Percentiles rank a stretch among this genome's conserved stretches.
Conservation (phyloP, 1,139 yeast genomes). For the Yamadazyma membranifaciens region DNA sequence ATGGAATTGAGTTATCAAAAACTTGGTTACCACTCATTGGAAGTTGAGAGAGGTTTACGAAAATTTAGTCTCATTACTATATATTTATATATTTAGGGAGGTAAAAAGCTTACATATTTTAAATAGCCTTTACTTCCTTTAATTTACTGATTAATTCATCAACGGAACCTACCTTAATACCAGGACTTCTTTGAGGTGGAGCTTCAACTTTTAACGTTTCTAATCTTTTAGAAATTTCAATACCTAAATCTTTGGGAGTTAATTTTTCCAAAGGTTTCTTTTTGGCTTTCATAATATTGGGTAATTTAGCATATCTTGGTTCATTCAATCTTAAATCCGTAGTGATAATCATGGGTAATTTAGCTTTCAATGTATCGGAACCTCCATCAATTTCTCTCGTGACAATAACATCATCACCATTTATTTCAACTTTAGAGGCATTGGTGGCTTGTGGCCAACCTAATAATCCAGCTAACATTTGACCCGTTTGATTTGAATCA, state of each 20-base stretch:
- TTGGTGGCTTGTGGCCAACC: constrained; percentile 98
- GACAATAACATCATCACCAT: constrained; percentile 62
- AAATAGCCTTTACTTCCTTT: constrained; percentile 64
- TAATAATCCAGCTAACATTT: constrained; percentile 89
- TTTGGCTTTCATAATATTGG: constrained; percentile 97
- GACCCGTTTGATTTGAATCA: constrained; percentile 96
- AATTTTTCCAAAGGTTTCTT: constrained; percentile 85
- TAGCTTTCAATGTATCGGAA: constrained; percentile 74
- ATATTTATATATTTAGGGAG: neutral
- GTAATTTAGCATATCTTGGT: constrained; percentile 91
- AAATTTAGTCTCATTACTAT: neutral
- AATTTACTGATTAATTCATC: constrained; percentile 80
- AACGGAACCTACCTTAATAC: constrained; percentile 73
- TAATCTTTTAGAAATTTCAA: constrained; percentile 63
- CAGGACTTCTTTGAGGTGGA: constrained; percentile 81
- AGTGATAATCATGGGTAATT: constrained; percentile 82
- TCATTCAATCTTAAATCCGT: constrained; percentile 91
- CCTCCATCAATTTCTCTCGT: constrained; percentile 97
- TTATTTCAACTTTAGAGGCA: constrained; percentile 81
- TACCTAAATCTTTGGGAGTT: constrained; percentile 67
- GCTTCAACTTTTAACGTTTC: constrained; percentile 75
- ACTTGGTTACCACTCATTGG: constrained; percentile 3
- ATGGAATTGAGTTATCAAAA: neutral
- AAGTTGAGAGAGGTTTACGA: neutral
- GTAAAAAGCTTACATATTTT: constrained; percentile 12